A percentile compares a stretch with the other conserved stretches of the same genome.
These are phyloP conservation scores for Trichothecium sympodiale DNA, from an alignment of 2,329 filamentous ascomycete species.

Conservation along the genomic window DNA sequence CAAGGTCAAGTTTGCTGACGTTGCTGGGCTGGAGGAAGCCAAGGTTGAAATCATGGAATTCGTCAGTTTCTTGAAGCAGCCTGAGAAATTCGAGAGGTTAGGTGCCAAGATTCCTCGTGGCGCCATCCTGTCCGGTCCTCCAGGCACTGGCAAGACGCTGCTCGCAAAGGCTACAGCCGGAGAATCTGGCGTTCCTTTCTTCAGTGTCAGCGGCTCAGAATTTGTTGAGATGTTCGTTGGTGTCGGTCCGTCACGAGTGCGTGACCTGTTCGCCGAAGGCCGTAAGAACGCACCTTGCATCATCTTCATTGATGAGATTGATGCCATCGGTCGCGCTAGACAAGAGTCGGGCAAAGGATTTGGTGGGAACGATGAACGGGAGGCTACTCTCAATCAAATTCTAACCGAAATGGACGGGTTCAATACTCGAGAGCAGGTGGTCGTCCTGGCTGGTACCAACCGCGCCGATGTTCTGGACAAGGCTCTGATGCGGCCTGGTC, in stretches of 20 bases:
- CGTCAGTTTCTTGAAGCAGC: constrained; percentile 91
- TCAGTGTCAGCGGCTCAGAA: constrained; percentile 94
- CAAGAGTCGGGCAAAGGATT: constrained; percentile 60
- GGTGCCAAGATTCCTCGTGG: constrained; percentile 97
- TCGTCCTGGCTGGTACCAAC: constrained; percentile 94
- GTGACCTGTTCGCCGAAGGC: constrained; percentile 88
- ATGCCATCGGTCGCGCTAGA: constrained; percentile 89
- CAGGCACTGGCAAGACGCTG: constrained; percentile 95
- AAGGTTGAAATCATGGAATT: constrained; percentile 99
- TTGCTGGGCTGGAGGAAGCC: constrained; percentile 96
- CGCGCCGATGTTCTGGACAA: constrained; percentile 89
- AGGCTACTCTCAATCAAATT: constrained; percentile 95
- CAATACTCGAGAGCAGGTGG: constrained; percentile 92
- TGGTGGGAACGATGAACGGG: constrained; percentile 92
- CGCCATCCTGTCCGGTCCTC: constrained; percentile 92
- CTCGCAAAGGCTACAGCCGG: constrained; percentile 95
- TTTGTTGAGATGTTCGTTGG: constrained; percentile 99
- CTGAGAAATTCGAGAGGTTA: constrained; percentile 82
- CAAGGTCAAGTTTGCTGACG: constrained; percentile 94
- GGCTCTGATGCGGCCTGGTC: constrained; percentile 89
- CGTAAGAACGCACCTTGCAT: constrained; percentile 96
- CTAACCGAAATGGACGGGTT: constrained; percentile 99
- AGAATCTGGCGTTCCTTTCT: constrained; percentile 95
- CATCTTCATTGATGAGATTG: constrained; percentile 99
- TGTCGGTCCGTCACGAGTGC: constrained; percentile 89